Evolutionary conservation across 1,139 yeast genomes (phyloP).

Genomic region (Kodamaea sp.): DNA sequence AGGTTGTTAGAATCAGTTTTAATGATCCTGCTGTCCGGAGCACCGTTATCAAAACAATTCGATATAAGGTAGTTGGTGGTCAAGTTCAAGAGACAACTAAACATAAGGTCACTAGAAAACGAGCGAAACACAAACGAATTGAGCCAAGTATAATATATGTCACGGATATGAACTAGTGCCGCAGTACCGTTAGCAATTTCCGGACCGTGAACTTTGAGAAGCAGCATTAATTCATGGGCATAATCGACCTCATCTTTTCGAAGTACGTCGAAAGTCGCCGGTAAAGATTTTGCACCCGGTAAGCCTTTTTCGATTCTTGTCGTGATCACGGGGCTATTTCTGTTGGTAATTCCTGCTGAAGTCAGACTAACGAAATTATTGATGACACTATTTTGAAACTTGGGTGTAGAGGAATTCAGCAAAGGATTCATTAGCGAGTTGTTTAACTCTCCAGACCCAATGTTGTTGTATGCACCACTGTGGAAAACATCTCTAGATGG

Average conservation of each 20-base stretch:
- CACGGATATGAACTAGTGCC: slow-evolving; percentile 31
- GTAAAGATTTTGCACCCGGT: slow-evolving; percentile 10
- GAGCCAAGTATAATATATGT: slow-evolving; percentile 37
- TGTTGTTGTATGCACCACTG: slow-evolving; percentile 6
- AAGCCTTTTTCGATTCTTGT: slow-evolving; percentile 2
- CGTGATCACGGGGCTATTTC: background rate
- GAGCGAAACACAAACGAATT: slow-evolving; percentile 34
- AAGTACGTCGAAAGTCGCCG: slow-evolving; percentile 2
- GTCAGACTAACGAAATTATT: background rate
- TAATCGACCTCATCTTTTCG: slow-evolving; percentile 19
- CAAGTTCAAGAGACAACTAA: slow-evolving; percentile 41
- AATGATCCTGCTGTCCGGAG: slow-evolving; percentile 7
- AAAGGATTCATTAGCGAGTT: background rate
- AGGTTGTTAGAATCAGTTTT: background rate
- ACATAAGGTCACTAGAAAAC: slow-evolving; percentile 28
- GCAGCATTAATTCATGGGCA: slow-evolving; percentile 2
- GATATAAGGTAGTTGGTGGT: slow-evolving; percentile 44
- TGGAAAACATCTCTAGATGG: slow-evolving; percentile 11
- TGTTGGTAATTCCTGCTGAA: background rate
- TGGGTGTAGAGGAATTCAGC: background rate
- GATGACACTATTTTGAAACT: background rate
- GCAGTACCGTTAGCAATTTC: slow-evolving; percentile 30
- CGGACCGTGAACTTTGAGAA: slow-evolving; percentile 13
- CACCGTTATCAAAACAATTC: slow-evolving; percentile 26
- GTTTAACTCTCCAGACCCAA: background rate